A percentile compares a stretch with the other conserved stretches of the same genome.
Conservation (phyloP, 2,329 filamentous ascomycete genomes). For the Ascochyta lentis region DNA sequence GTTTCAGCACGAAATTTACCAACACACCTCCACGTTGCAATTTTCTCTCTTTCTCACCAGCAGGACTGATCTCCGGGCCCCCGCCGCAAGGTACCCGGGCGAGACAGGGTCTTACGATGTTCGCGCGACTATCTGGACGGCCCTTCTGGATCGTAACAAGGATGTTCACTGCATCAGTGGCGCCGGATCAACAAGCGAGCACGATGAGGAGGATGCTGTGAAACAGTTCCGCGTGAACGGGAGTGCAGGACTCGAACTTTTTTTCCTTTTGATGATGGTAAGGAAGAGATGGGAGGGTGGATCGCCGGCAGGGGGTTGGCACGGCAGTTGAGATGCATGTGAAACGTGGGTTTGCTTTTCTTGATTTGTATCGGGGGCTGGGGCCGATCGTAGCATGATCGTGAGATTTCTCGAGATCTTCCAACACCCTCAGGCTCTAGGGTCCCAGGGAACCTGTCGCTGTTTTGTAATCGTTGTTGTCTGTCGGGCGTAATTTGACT, state of each 20-base stretch:
- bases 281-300: background rate
- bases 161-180: slow-evolving; percentile 8
- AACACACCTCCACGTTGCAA: background rate
- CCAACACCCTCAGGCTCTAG: background rate
- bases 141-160: slow-evolving; percentile 4
- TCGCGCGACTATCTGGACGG: slow-evolving; percentile 1
- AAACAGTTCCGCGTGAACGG: slow-evolving; percentile 9
- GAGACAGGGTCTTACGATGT: background rate
- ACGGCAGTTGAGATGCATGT: slow-evolving; percentile 2
- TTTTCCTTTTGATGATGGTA: background rate
- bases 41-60: background rate
- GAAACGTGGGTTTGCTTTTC: slow-evolving; percentile 3
- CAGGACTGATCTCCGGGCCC: background rate
- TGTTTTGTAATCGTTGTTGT: background rate
- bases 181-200: slow-evolving; percentile 7
- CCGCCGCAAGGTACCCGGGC: background rate
- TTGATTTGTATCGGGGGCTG: background rate
- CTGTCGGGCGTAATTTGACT: background rate
- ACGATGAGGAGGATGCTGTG: background rate
- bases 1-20: background rate
- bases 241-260: slow-evolving; percentile 6
- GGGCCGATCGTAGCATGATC: background rate
- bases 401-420: background rate
- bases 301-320: slow-evolving; percentile 1
- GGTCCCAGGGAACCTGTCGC: background rate